Conservation (phyloP, 2,329 filamentous ascomycete genomes). For the Alternaria panax region DNA sequence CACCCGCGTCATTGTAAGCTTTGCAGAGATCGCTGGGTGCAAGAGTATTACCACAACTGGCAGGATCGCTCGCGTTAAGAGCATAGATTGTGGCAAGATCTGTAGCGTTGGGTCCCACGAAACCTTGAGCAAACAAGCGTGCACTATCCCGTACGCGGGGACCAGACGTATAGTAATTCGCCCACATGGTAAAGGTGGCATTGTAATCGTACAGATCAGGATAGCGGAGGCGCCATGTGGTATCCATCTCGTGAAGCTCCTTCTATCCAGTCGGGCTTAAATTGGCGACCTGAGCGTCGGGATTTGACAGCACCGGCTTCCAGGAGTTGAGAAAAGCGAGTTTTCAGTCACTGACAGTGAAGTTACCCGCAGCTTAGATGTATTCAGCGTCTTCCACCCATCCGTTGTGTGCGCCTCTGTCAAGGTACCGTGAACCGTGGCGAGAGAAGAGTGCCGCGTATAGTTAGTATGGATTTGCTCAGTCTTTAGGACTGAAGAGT, state of each 20-base stretch:
- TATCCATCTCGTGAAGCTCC: conserved; percentile 65
- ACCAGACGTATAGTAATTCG: conserved; percentile 65
- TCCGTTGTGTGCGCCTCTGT: conserved; percentile 64
- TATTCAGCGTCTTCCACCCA: conserved; percentile 58
- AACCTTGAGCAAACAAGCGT: conserved; percentile 67
- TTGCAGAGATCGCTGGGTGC: conserved; percentile 70
- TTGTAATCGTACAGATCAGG: conserved; percentile 59
- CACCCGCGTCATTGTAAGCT: conserved; percentile 63
- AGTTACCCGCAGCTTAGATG: conserved; percentile 59
- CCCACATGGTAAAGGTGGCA: conserved; percentile 66
- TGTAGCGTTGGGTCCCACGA: conserved; percentile 64
- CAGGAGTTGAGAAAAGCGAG: conserved; percentile 66
- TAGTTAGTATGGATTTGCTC: not conserved
- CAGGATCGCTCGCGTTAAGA: conserved; percentile 63
- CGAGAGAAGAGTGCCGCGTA: conserved; percentile 61
- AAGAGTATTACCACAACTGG: conserved; percentile 67
- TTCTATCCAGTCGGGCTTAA: conserved; percentile 69
- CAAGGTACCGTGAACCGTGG: conserved; percentile 70
- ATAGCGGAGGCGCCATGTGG: conserved; percentile 56
- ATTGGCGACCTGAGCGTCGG: conserved; percentile 64
- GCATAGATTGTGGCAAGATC: conserved; percentile 64
- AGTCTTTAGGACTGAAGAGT: not conserved
- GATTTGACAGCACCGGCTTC: conserved; percentile 64
- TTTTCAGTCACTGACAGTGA: conserved; percentile 59
- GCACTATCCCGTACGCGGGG: conserved; percentile 69